phyloP scores from a whole-genome alignment of 2,329 filamentous ascomycete genomes.

The Ophiostoma ips region DNA sequence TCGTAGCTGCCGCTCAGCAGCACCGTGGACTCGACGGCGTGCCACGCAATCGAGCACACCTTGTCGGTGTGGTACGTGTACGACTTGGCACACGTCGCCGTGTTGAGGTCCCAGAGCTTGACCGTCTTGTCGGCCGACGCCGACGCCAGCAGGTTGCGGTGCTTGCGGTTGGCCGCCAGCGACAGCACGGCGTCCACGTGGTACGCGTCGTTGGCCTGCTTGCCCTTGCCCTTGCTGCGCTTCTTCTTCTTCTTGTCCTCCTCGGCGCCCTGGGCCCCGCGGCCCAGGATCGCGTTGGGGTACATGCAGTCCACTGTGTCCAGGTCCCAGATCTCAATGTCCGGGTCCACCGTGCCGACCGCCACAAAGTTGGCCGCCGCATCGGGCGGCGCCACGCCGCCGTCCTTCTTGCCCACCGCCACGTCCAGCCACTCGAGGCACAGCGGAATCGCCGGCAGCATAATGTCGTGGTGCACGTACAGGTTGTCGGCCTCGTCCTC shows the following conservation, averaged over 20 bases:
- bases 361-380: slow-evolving; percentile 81
- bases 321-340: slow-evolving; percentile 97
- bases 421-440: slow-evolving; percentile 93
- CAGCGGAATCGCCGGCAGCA: slow-evolving; percentile 92
- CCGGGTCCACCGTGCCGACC: slow-evolving; percentile 91
- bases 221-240: slow-evolving; percentile 83
- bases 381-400: slow-evolving; percentile 39
- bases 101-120: slow-evolving; percentile 95
- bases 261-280: slow-evolving; percentile 32
- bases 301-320: slow-evolving; percentile 97
- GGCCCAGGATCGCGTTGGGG: slow-evolving; percentile 86
- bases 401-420: slow-evolving; percentile 55
- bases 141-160: slow-evolving; percentile 87
- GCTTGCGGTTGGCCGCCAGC: slow-evolving; percentile 80
- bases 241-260: slow-evolving; percentile 52
- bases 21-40: slow-evolving; percentile 72
- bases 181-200: slow-evolving; percentile 90
- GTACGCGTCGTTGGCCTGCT: slow-evolving; percentile 79
- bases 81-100: slow-evolving; percentile 82
- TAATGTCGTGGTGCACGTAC: slow-evolving; percentile 98
- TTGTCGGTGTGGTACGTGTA: slow-evolving; percentile 96
- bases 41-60: slow-evolving; percentile 92
- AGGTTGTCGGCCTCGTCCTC: slow-evolving; percentile 92
- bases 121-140: slow-evolving; percentile 93
- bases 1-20: slow-evolving; percentile 92